phyloP scores from a whole-genome alignment of 169 alveolate species.

The Cardiosporidium cionae region DNA sequence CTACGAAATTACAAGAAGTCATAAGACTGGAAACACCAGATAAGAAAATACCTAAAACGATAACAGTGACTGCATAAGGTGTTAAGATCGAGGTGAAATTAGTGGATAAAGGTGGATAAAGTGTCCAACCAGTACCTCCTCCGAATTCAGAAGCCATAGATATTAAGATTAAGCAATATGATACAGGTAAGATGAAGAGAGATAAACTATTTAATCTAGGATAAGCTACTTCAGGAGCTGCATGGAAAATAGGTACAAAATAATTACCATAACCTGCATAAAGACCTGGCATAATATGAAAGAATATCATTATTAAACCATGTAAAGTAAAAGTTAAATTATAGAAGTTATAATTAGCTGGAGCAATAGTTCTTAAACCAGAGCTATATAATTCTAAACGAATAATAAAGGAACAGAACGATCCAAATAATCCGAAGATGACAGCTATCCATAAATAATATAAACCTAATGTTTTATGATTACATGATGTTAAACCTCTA shows the following conservation, averaged over 20 bases:
- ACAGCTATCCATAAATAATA: no score
- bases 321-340: slow-evolving; percentile 40
- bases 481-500: no score
- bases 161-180: no score
- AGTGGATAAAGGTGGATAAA: no score
- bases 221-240: slow-evolving; percentile 60
- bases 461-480: no score
- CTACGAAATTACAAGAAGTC: background rate
- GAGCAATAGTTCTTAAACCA: slow-evolving; percentile 32
- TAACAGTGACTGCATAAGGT: background rate
- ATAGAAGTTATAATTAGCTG: slow-evolving; percentile 17
- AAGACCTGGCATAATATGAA: slow-evolving; percentile 52
- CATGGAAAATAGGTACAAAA: slow-evolving; percentile 46
- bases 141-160: no score
- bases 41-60: background rate
- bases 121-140: no score
- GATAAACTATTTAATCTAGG: slow-evolving; percentile 58
- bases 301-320: slow-evolving; percentile 58
- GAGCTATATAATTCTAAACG: no score
- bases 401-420: no score
- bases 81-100: no score
- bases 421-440: no score
- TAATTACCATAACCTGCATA: slow-evolving; percentile 59
- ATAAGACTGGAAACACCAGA: background rate
- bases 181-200: no score